Evolutionary conservation across 768 basidiomycete species (phyloP).

Genomic region (Neoboletus subvelutipes): DNA sequence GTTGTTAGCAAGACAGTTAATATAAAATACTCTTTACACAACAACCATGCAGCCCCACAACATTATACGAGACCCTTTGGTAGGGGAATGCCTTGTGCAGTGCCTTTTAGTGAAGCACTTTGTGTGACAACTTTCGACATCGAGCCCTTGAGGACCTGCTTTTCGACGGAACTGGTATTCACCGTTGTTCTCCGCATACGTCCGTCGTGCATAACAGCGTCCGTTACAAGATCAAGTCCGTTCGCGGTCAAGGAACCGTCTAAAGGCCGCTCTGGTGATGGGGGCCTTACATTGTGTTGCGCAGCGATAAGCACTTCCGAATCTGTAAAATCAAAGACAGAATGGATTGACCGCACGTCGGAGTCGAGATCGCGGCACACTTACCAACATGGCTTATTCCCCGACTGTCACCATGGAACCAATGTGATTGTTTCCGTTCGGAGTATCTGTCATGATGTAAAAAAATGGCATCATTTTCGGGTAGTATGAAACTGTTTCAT

Average conservation of each 20-base stretch:
- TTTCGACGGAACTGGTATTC: slow-evolving; percentile 43
- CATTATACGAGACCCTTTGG: slow-evolving; percentile 13
- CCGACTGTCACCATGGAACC: slow-evolving; percentile 59
- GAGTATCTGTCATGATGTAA: slow-evolving; percentile 47
- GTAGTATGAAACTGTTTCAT: slow-evolving; percentile 19
- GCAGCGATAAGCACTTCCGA: slow-evolving; percentile 22
- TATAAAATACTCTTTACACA: slow-evolving; percentile 19
- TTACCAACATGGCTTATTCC: slow-evolving; percentile 57
- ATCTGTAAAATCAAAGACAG: slow-evolving; percentile 13
- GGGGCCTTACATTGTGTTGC: slow-evolving; percentile 13
- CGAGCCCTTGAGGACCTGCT: slow-evolving; percentile 51
- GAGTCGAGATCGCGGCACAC: slow-evolving; percentile 14
- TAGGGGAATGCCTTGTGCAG: slow-evolving; percentile 9
- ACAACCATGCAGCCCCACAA: background rate
- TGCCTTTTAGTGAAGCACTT: slow-evolving; percentile 15
- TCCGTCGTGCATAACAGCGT: slow-evolving; percentile 38
- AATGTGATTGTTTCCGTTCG: slow-evolving; percentile 48
- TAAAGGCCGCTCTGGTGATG: slow-evolving; percentile 27
- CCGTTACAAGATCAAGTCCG: slow-evolving; percentile 39
- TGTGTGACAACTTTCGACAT: slow-evolving; percentile 51
- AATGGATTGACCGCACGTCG: slow-evolving; percentile 6
- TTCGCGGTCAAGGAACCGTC: slow-evolving; percentile 32
- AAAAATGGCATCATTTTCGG: background rate
- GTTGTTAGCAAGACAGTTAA: slow-evolving; percentile 7
- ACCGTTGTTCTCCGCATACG: slow-evolving; percentile 42